These are phyloP conservation scores for Pleurotus pulmonarius DNA, from an alignment of 768 basidiomycete genomes.

Conservation along the genomic window DNA sequence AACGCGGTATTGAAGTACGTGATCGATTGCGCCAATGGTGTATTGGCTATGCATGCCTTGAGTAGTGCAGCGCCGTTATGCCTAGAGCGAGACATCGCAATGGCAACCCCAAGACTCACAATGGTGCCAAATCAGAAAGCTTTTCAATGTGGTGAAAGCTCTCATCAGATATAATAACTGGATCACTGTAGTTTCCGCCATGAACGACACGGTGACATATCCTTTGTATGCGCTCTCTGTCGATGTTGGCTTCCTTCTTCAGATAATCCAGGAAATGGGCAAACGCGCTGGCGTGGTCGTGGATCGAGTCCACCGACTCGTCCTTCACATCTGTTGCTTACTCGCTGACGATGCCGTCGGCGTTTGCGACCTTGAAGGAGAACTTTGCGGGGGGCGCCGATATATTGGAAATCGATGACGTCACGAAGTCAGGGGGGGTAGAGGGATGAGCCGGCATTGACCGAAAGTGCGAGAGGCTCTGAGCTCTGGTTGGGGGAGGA, in stretches of 20 bases:
- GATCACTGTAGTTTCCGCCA: constrained; percentile 71
- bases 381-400: constrained; percentile 51
- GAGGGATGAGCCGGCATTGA: constrained; percentile 79
- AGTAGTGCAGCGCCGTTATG: constrained; percentile 64
- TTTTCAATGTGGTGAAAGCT: constrained; percentile 70
- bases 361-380: constrained; percentile 31
- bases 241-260: constrained; percentile 35
- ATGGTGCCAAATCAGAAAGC: constrained; percentile 76
- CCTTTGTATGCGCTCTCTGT: constrained; percentile 39
- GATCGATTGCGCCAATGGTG: constrained; percentile 69
- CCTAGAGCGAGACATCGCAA: constrained; percentile 21
- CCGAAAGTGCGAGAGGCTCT: constrained; percentile 50
- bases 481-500: neutral
- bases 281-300: constrained; percentile 63
- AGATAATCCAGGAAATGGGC: constrained; percentile 52
- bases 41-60: constrained; percentile 50
- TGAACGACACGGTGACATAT: constrained; percentile 86
- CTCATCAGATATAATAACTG: constrained; percentile 63
- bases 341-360: constrained; percentile 8
- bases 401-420: constrained; percentile 54
- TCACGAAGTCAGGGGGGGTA: constrained; percentile 31
- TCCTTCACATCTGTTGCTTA: constrained; percentile 34
- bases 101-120: constrained; percentile 40
- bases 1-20: constrained; percentile 90
- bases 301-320: constrained; percentile 32